Evolutionary conservation across 176 grass and related monocot genomes (phyloP).

Genomic region (Phragmites australis): DNA sequence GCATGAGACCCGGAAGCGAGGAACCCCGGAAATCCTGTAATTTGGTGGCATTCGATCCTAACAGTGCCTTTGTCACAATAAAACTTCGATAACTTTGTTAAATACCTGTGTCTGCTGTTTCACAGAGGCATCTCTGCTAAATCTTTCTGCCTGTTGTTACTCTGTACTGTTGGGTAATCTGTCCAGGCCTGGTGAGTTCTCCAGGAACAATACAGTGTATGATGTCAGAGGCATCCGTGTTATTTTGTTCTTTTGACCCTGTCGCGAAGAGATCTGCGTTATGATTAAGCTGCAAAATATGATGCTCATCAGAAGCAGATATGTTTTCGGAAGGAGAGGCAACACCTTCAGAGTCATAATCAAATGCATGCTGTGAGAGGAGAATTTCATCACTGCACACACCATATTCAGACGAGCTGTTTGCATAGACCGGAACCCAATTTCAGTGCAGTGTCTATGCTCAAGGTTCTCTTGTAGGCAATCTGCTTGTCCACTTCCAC

Average conservation of each 20-base stretch:
- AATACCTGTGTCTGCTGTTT: not conserved
- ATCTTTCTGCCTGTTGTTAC: not conserved
- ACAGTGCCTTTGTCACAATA: not conserved
- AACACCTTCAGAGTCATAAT: not conserved
- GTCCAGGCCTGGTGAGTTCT: not conserved
- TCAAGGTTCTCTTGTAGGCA: not conserved
- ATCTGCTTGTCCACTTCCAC: not conserved
- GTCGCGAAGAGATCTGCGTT: not conserved
- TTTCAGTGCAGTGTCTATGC: not conserved
- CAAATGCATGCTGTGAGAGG: not conserved
- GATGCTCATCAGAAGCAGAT: not conserved
- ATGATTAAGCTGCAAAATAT: not conserved
- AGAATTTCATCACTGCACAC: not conserved
- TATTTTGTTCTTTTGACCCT: not conserved
- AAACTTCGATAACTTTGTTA: not conserved
- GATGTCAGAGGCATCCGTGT: not conserved
- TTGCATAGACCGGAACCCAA: not conserved
- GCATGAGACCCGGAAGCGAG: conserved; percentile 34
- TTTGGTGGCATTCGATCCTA: not conserved
- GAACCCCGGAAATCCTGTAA: conserved; percentile 35
- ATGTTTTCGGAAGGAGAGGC: too few species aligned
- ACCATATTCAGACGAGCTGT: not conserved
- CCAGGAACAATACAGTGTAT: not conserved
- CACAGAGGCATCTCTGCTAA: not conserved
- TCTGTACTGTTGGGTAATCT: not conserved